These are phyloP conservation scores for Dendrothele bispora DNA, from an alignment of 768 basidiomycete species.

Conservation along the genomic window DNA sequence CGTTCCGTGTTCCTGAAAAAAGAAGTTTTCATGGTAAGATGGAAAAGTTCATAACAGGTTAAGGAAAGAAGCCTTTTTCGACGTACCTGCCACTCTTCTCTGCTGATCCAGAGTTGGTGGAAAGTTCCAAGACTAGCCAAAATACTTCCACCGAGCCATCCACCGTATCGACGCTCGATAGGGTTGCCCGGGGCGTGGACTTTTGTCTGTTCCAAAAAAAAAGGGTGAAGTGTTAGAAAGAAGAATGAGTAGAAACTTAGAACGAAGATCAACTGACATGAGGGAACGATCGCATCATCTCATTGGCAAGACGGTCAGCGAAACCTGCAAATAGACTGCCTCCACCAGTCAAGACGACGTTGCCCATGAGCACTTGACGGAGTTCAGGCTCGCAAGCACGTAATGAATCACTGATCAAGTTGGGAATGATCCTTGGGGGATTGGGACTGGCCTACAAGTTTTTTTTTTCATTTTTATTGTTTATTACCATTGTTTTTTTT, in stretches of 20 bases:
- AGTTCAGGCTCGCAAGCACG: constrained; percentile 89
- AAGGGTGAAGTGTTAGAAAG: background rate
- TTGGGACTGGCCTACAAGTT: constrained; percentile 54
- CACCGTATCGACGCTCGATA: constrained; percentile 85
- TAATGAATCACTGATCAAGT: constrained; percentile 76
- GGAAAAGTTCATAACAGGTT: too few relatives aligned
- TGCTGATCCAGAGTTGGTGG: constrained; percentile 95
- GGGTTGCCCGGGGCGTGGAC: constrained; percentile 92
- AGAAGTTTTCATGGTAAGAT: too few relatives aligned
- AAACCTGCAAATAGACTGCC: constrained; percentile 87
- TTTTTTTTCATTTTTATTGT: too few relatives aligned
- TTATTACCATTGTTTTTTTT: too few relatives aligned
- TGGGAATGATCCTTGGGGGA: constrained; percentile 73
- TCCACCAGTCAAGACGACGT: constrained; percentile 95
- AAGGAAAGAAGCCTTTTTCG: too few relatives aligned
- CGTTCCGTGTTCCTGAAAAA: constrained; percentile 73
- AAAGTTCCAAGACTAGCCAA: constrained; percentile 94
- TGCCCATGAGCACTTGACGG: constrained; percentile 85
- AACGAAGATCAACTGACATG: constrained; percentile 55
- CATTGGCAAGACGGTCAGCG: constrained; percentile 76
- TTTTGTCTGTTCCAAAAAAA: constrained; percentile 59
- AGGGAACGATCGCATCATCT: constrained; percentile 72
- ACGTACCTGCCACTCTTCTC: constrained; percentile 87
- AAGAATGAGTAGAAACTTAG: background rate
- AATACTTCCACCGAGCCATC: constrained; percentile 96